Conservation (phyloP, 1,284 basidiomycete species). For the Leccinum subspadiceum region DNA sequence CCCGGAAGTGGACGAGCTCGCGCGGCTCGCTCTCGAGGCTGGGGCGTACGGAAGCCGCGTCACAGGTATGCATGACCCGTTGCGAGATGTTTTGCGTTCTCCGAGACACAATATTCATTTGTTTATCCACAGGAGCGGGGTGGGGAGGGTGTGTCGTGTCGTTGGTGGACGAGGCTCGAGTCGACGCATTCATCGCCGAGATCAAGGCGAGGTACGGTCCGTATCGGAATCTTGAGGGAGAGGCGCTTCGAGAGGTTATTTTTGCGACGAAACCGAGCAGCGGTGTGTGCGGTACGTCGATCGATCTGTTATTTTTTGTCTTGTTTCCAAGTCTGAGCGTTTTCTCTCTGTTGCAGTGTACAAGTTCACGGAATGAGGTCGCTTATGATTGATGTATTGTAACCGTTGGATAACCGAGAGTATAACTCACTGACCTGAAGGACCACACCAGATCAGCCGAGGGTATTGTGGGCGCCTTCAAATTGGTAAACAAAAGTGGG, state of each 20-base stretch:
- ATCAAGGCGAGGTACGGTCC: constrained; percentile 60
- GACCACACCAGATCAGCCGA: neutral
- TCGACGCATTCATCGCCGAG: constrained; percentile 64
- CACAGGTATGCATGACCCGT: neutral
- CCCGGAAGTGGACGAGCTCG: constrained; percentile 71
- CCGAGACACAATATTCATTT: neutral
- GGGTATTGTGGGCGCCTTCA: too few relatives aligned
- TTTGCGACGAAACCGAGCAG: constrained; percentile 86
- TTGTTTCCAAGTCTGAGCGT: neutral
- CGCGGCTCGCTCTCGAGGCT: constrained; percentile 54
- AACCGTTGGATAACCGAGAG: neutral
- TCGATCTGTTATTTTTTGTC: neutral
- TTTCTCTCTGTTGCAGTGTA: constrained; percentile 20
- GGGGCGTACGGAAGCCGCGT: constrained; percentile 49
- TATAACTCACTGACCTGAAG: too few relatives aligned
- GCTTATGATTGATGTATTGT: neutral
- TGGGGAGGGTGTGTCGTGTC: constrained; percentile 92
- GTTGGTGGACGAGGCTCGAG: constrained; percentile 68
- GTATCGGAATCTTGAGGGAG: constrained; percentile 59
- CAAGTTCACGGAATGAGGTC: constrained; percentile 23
- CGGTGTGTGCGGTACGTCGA: constrained; percentile 73
- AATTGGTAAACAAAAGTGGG: too few relatives aligned
- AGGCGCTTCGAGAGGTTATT: constrained; percentile 64
- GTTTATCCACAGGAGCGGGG: constrained; percentile 60
- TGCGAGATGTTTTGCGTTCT: neutral